Evolutionary conservation across 2,329 filamentous ascomycete genomes (phyloP).

Genomic region (Stylonectria norvegica): DNA sequence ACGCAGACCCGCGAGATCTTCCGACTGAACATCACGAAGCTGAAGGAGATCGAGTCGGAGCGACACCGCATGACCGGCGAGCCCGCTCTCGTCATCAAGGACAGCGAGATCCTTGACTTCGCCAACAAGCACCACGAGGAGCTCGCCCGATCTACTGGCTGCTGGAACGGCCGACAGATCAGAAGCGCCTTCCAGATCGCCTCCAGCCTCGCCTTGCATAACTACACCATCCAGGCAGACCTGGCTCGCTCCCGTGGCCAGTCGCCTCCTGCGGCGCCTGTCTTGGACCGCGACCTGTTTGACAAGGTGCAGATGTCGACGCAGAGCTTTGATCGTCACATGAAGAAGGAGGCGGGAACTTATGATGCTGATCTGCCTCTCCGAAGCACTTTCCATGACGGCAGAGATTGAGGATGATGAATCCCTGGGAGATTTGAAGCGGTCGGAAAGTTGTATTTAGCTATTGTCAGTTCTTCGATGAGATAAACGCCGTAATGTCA

Average conservation of each 20-base stretch:
- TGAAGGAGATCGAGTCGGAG: constrained; percentile 35
- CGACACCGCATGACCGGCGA: constrained; percentile 35
- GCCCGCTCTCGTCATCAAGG: constrained; percentile 32
- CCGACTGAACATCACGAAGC: constrained; percentile 37
- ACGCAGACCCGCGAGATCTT: constrained; percentile 40
- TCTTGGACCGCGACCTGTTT: constrained; percentile 37
- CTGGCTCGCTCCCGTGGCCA: constrained; percentile 31
- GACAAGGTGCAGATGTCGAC: constrained; percentile 44
- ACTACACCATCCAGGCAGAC: constrained; percentile 30
- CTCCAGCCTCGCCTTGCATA: constrained; percentile 37
- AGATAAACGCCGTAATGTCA: too few relatives aligned
- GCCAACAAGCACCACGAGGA: constrained; percentile 34
- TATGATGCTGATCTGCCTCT: constrained; percentile 34
- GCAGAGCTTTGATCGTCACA: constrained; percentile 40
- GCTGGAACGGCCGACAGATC: constrained; percentile 39
- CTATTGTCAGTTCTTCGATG: too few relatives aligned
- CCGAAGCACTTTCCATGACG: constrained; percentile 33
- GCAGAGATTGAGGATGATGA: too few relatives aligned
- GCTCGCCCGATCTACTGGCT: constrained; percentile 24
- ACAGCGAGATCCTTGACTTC: constrained; percentile 35
- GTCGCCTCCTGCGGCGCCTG: constrained; percentile 33
- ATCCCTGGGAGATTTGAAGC: too few relatives aligned
- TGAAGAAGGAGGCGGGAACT: constrained; percentile 36
- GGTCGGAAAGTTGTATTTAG: too few relatives aligned
- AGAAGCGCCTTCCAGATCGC: constrained; percentile 37